phyloP scores from a whole-genome alignment of 2,329 filamentous ascomycete species.

The Apiospora phragmitis region DNA sequence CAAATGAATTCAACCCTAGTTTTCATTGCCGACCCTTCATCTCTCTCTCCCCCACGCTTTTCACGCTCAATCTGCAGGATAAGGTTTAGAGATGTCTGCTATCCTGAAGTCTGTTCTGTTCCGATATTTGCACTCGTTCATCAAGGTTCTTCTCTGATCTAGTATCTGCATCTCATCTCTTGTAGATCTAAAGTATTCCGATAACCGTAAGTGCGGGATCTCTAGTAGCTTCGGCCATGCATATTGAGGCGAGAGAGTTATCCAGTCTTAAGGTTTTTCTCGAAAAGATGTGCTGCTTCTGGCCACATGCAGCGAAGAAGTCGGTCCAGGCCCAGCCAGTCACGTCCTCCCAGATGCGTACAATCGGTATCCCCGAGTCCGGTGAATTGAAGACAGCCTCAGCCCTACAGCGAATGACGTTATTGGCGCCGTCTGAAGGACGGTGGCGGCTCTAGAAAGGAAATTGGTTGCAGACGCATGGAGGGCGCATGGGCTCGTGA shows the following conservation, averaged over 20 bases:
- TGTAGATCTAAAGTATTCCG: background rate
- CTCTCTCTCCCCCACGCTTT: background rate
- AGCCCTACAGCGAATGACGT: conserved; percentile 6
- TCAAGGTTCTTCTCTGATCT: conserved; percentile 6
- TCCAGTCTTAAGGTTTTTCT: background rate
- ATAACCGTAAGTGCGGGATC: background rate
- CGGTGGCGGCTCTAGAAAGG: background rate
- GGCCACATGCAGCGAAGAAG: background rate
- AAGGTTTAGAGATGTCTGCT: background rate
- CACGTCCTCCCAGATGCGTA: background rate
- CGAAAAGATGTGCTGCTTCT: background rate
- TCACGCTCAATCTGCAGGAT: background rate
- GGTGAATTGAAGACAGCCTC: background rate
- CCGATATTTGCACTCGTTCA: background rate
- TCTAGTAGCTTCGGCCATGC: background rate
- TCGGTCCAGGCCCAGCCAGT: background rate
- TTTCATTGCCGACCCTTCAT: background rate
- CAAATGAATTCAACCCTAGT: background rate
- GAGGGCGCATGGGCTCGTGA: background rate
- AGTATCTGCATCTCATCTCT: background rate
- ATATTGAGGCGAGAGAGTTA: background rate
- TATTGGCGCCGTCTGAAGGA: background rate
- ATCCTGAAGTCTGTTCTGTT: background rate
- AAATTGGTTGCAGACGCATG: background rate
- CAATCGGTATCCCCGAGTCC: background rate